Conservation (phyloP, 192 early-diverging fungal species). For the Kickxella alabastrina region DNA sequence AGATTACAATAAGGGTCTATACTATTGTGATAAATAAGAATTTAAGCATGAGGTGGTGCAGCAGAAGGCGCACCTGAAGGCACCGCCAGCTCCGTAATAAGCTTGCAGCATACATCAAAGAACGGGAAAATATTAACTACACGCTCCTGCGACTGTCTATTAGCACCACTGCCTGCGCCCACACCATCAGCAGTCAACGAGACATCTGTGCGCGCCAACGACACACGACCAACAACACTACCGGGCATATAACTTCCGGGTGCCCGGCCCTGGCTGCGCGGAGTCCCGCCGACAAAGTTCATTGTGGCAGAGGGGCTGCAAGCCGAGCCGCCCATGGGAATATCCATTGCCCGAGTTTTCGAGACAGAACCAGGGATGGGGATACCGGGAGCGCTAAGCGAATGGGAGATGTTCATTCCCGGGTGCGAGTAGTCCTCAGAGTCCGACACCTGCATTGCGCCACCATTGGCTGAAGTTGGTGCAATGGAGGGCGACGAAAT, state of each 20-base stretch:
- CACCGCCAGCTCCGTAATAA: slow-evolving; percentile 94
- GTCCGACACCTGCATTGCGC: slow-evolving; percentile 17
- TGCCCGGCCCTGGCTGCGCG: slow-evolving; percentile 48
- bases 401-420: too few species aligned
- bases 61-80: slow-evolving; percentile 26
- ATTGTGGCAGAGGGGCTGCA: slow-evolving; percentile 18
- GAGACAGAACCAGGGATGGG: slow-evolving; percentile 21
- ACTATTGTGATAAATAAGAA: not conserved
- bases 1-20: too few species aligned
- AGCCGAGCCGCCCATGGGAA: slow-evolving; percentile 35
- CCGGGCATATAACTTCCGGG: slow-evolving; percentile 53
- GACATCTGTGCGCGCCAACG: slow-evolving; percentile 45
- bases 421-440: slow-evolving; percentile 18
- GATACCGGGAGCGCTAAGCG: slow-evolving; percentile 20
- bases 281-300: slow-evolving; percentile 38
- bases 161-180: slow-evolving; percentile 42
- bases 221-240: slow-evolving; percentile 48
- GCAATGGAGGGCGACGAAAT: slow-evolving; percentile 1
- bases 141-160: slow-evolving; percentile 53
- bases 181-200: slow-evolving; percentile 51
- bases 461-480: slow-evolving; percentile 1
- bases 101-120: slow-evolving; percentile 88
- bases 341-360: slow-evolving; percentile 27
- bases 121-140: slow-evolving; percentile 77
- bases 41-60: not conserved